These are phyloP conservation scores for Puccinia novopanici DNA, from an alignment of 1,284 basidiomycete species.

Conservation along the genomic window DNA sequence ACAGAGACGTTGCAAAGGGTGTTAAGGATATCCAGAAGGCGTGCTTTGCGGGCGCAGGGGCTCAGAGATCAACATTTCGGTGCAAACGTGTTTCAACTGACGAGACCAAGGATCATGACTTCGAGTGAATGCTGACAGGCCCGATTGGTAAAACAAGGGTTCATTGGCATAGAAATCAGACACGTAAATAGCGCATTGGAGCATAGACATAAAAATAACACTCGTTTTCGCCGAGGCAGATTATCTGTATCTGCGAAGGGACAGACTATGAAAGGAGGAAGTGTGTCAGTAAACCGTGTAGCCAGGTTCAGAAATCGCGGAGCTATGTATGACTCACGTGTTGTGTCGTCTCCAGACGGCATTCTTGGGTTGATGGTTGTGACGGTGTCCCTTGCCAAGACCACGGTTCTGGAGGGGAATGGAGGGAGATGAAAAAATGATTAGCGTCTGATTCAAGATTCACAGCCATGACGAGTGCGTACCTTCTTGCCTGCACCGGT, in stretches of 20 bases:
- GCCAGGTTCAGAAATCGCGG: too few relatives aligned
- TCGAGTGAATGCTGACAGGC: neutral
- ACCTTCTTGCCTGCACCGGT: constrained; percentile 89
- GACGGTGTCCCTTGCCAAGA: constrained; percentile 89
- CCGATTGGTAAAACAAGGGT: neutral
- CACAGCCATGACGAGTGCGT: constrained; percentile 23
- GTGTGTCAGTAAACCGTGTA: constrained; percentile 10
- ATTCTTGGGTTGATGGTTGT: constrained; percentile 89
- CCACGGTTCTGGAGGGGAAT: constrained; percentile 72
- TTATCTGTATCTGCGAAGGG: constrained; percentile 94
- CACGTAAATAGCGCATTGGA: constrained; percentile 10
- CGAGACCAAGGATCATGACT: neutral
- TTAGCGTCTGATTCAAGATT: neutral
- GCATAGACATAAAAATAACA: constrained; percentile 18
- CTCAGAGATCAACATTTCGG: too few relatives aligned
- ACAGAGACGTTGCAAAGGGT: too few relatives aligned
- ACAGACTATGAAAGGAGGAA: constrained; percentile 65
- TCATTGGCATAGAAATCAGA: constrained; percentile 22
- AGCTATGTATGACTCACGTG: constrained; percentile 64
- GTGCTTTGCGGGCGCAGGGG: too few relatives aligned
- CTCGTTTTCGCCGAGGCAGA: neutral
- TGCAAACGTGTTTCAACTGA: too few relatives aligned
- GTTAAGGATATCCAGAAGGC: too few relatives aligned
- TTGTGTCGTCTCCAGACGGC: constrained; percentile 97
- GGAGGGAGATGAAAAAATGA: constrained; percentile 16